phyloP scores from a whole-genome alignment of 768 basidiomycete genomes.

The Rickenella mellea region DNA sequence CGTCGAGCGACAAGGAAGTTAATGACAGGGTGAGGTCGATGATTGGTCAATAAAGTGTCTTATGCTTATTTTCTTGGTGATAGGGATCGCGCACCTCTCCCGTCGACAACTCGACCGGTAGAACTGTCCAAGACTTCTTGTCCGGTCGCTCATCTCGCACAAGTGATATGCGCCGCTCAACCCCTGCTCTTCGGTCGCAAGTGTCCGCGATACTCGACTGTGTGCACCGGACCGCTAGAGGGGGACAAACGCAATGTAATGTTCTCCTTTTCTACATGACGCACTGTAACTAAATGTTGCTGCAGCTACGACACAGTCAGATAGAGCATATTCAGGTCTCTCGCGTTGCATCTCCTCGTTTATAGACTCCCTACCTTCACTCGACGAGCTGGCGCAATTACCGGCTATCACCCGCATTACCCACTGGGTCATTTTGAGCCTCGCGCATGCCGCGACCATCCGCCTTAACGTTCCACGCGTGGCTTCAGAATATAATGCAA shows the following conservation, averaged over 20 bases:
- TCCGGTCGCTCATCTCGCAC: too few relatives aligned
- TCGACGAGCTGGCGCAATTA: too few relatives aligned
- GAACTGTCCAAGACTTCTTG: too few relatives aligned
- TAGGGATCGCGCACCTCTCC: conserved; percentile 41
- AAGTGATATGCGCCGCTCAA: too few relatives aligned
- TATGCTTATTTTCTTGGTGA: conserved; percentile 47
- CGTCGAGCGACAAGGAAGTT: conserved; percentile 62
- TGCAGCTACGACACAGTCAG: conserved; percentile 55
- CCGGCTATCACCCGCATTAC: too few relatives aligned
- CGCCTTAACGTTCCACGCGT: conserved; percentile 55
- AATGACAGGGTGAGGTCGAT: too few relatives aligned
- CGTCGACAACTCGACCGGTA: conserved; percentile 45
- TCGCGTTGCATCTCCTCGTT: conserved; percentile 57
- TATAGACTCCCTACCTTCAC: conserved; percentile 46
- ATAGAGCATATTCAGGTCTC: conserved; percentile 52
- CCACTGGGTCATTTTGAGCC: conserved; percentile 50
- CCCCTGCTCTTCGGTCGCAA: conserved; percentile 58
- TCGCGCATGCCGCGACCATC: conserved; percentile 58
- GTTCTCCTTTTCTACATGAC: too few relatives aligned
- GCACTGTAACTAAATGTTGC: too few relatives aligned
- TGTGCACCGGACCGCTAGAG: conserved; percentile 51
- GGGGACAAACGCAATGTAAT: too few relatives aligned
- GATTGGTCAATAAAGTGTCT: too few relatives aligned
- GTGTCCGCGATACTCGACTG: conserved; percentile 68
- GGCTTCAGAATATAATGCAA: conserved; percentile 46